Evolutionary conservation across 106 monocot species (phyloP), one percentile per base, ranked within the genome.

Genomic region (Dendrobium nobile): DNA sequence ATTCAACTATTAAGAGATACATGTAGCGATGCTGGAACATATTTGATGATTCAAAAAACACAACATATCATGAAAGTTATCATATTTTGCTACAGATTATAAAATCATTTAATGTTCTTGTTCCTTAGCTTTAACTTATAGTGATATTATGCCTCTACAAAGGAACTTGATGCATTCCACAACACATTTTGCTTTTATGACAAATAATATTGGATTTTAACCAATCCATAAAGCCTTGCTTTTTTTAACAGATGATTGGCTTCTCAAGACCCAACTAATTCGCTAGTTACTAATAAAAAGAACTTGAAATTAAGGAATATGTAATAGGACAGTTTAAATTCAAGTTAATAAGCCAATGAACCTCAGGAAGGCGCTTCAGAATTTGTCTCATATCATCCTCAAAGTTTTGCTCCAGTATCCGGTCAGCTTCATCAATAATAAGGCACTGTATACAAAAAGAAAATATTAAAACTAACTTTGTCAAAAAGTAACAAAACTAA

Each of bases 381-480:
- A 96, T 96, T 80, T 93, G 90, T 48, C 86, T 90, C 93, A 96
- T 94, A 76, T 96, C 96, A 81, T 96, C 96, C 75, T 96, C 93
- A 87, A 96, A 96, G 77, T 96, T 96, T 1, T 77, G 82, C 58
- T 93, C 96, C 56, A 96, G 81, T 80, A 96, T 87, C 68, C 96
- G 83, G 87, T 93, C 96, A 82, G 96, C 96, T 90, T 96, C 96
- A 87, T 96, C 96, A 80, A 96, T 96, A 15, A 96, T 82, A 72
- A 96, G 88, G 75, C 91, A 89, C 96, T 96, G 72, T 45, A 89
- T 41, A 47, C 8, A 16, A 48, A 61, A 83, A 79, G 77, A 82
- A 40, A 70, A 70, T 40, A 37, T 15, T 16, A 28, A 70, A 17
- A 73, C 8, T 74, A 43, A 18, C 18, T 20, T 74, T 8, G 0